A percentile compares a stretch with the other conserved stretches of the same genome.
Evolutionary conservation across 345 rosid species (phyloP).

Genomic region (Iberis pinnata): DNA sequence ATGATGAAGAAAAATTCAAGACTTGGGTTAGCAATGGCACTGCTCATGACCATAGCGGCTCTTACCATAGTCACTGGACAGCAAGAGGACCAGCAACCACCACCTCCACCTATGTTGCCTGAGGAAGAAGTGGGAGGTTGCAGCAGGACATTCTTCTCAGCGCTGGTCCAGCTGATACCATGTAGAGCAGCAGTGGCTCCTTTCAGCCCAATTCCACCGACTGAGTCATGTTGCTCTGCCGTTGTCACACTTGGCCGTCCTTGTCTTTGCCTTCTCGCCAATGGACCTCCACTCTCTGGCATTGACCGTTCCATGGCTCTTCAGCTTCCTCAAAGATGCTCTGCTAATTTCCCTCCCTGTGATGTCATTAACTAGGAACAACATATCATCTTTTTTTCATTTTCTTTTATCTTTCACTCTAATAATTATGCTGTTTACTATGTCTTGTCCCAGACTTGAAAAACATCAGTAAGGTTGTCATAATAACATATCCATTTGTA

Average conservation of each 20-base stretch:
- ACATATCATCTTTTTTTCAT: background rate
- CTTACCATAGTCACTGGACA: constrained; percentile 26
- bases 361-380: constrained; percentile 26
- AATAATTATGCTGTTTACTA: constrained; percentile 16
- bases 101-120: constrained; percentile 29
- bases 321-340: constrained; percentile 77
- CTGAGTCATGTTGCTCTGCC: constrained; percentile 70
- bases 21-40: background rate
- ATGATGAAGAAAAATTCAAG: constrained; percentile 12
- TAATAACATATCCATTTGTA: constrained; percentile 7
- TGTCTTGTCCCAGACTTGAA: constrained; percentile 10
- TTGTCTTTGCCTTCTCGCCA: constrained; percentile 58
- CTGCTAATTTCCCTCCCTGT: constrained; percentile 75
- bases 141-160: constrained; percentile 66
- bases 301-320: constrained; percentile 77
- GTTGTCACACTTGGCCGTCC: constrained; percentile 70
- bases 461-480: constrained; percentile 17
- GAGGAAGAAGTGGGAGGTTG: constrained; percentile 38
- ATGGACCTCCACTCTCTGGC: constrained; percentile 85
- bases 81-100: constrained; percentile 26
- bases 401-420: constrained; percentile 6
- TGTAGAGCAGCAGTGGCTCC: constrained; percentile 82
- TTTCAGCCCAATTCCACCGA: constrained; percentile 71
- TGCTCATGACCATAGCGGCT: constrained; percentile 10
- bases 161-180: constrained; percentile 79